Conservation (phyloP, 352 stramenopile genomes). For the Globisporangium irregulare region DNA sequence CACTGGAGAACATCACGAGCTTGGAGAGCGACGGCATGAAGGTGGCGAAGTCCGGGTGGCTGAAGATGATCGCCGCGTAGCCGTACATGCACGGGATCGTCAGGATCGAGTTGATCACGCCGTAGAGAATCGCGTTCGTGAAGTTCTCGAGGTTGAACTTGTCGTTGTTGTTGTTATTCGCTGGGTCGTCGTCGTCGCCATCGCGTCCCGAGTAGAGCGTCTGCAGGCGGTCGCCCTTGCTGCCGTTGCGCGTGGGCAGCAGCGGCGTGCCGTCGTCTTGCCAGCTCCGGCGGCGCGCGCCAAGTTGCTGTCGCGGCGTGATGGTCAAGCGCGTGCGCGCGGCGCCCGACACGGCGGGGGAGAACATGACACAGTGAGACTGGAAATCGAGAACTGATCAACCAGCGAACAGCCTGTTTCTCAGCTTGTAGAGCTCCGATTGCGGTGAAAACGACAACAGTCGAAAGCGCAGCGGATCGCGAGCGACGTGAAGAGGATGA, state of each 20-base stretch:
- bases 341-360: conserved; percentile 59
- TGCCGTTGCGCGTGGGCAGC: conserved; percentile 21
- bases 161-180: neutral
- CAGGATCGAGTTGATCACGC: conserved; percentile 93
- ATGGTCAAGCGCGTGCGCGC: conserved; percentile 41
- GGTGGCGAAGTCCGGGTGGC: conserved; percentile 82
- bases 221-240: conserved; percentile 10
- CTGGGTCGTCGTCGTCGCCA: conserved; percentile 1
- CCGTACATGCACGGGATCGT: conserved; percentile 94
- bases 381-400: neutral
- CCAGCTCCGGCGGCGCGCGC: conserved; percentile 28
- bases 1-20: conserved; percentile 95
- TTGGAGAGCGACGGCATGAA: conserved; percentile 93
- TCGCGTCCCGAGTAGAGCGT: neutral
- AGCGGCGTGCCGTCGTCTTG: conserved; percentile 25
- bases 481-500: neutral
- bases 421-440: neutral
- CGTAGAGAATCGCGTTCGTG: conserved; percentile 79
- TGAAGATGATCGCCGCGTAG: conserved; percentile 96
- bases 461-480: neutral
- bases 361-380: conserved; percentile 34
- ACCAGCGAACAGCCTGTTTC: neutral
- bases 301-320: conserved; percentile 25
- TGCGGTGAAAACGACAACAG: neutral
- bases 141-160: conserved; percentile 30